Conservation (phyloP, 2,329 filamentous ascomycete species). For the Pyrenophora seminiperda region DNA sequence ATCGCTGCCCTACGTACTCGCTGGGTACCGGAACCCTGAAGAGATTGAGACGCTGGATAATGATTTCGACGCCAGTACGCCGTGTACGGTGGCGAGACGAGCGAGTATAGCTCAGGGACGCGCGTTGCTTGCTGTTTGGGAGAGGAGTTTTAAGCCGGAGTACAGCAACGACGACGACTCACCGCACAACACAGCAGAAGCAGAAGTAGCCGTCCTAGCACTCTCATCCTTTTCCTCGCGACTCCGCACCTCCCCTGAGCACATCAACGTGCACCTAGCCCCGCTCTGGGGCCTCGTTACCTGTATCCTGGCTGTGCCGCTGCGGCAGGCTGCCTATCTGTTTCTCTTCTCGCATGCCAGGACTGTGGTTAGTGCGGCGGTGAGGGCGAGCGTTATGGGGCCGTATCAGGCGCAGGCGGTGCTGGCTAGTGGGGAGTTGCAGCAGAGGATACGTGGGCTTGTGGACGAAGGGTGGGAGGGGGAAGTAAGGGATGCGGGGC, state of each 20-base stretch:
- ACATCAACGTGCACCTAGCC: slow-evolving; percentile 65
- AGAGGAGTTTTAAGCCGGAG: slow-evolving; percentile 64
- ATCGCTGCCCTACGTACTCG: slow-evolving; percentile 74
- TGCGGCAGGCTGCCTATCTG: slow-evolving; percentile 71
- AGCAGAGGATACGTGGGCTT: slow-evolving; percentile 61
- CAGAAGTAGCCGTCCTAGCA: slow-evolving; percentile 25
- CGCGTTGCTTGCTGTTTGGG: slow-evolving; percentile 76
- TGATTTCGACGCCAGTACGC: slow-evolving; percentile 73
- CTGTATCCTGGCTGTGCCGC: slow-evolving; percentile 63
- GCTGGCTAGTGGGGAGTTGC: slow-evolving; percentile 66
- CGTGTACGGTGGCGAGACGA: slow-evolving; percentile 78
- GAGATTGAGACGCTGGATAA: slow-evolving; percentile 69
- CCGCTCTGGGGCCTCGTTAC: slow-evolving; percentile 73
- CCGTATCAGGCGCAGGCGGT: slow-evolving; percentile 80
- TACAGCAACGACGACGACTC: slow-evolving; percentile 12
- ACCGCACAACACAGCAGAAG: no score
- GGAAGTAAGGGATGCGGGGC: slow-evolving; percentile 69
- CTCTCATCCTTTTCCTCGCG: slow-evolving; percentile 37
- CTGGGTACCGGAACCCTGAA: slow-evolving; percentile 63
- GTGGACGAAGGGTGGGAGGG: slow-evolving; percentile 66
- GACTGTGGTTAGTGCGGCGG: slow-evolving; percentile 75
- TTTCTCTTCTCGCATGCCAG: slow-evolving; percentile 79
- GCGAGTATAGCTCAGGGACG: slow-evolving; percentile 77
- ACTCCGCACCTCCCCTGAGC: slow-evolving; percentile 37
- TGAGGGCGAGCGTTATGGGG: slow-evolving; percentile 76